A percentile compares a stretch with the other conserved stretches of the same genome.
phyloP scores from a whole-genome alignment of 179 eudicot genomes.

The Carnegiea gigantea region DNA sequence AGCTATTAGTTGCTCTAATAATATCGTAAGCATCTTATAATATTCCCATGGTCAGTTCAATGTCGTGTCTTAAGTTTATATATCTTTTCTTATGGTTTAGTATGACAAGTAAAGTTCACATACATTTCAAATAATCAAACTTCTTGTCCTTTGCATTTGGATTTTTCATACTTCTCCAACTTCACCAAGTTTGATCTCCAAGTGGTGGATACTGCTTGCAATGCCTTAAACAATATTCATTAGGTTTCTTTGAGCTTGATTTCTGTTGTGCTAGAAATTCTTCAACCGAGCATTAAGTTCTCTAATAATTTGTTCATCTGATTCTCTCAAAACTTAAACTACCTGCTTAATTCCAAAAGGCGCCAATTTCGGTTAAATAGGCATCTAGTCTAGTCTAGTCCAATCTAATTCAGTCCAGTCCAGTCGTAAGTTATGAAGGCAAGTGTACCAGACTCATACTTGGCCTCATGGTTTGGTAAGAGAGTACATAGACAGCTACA shows the following conservation, averaged over 20 bases:
- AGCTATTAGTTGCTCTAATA: background rate
- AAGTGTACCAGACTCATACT: background rate
- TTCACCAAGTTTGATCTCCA: background rate
- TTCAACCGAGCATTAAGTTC: background rate
- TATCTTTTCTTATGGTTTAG: background rate
- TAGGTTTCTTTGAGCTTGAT: background rate
- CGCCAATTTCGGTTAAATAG: too few species aligned
- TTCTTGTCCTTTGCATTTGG: background rate
- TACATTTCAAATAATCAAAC: background rate
- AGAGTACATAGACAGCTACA: background rate
- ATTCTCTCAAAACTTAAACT: background rate
- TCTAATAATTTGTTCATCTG: background rate
- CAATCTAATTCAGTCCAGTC: too few species aligned
- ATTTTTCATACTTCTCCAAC: background rate
- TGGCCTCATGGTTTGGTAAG: background rate
- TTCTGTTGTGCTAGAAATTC: background rate
- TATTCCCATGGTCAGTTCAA: too few species aligned
- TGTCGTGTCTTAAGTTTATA: too few species aligned
- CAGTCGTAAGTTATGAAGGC: background rate
- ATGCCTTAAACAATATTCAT: background rate
- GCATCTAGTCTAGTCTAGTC: too few species aligned
- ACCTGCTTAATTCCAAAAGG: background rate
- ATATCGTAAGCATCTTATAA: background rate
- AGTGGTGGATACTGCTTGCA: background rate
- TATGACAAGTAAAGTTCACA: background rate